Conservation (phyloP, 2,329 filamentous ascomycete genomes). For the Beauveria australis region DNA sequence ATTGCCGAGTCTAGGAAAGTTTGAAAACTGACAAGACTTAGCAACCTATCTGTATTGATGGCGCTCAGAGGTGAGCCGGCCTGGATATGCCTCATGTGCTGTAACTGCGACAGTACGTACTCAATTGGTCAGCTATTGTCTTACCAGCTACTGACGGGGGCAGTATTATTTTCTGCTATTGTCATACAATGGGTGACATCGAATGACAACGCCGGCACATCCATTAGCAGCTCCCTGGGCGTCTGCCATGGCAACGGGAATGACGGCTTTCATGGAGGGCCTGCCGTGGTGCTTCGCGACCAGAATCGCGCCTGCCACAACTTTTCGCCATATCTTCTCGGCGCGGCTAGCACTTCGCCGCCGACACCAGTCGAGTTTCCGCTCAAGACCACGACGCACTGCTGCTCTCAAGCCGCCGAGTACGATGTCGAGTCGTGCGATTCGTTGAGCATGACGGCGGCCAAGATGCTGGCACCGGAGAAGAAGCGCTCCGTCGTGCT, state of each 20-base stretch:
- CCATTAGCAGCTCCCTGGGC: constrained; percentile 15
- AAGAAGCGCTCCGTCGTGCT: background rate
- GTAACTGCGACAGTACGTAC: constrained; percentile 51
- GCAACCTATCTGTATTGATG: constrained; percentile 52
- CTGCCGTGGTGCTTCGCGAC: background rate
- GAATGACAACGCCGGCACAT: constrained; percentile 32
- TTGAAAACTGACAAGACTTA: constrained; percentile 18
- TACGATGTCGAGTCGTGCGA: constrained; percentile 11
- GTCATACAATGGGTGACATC: constrained; percentile 56
- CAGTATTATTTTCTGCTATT: constrained; percentile 52
- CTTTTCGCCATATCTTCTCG: background rate
- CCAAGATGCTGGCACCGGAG: background rate
- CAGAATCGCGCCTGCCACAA: background rate
- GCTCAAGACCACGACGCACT: constrained; percentile 17
- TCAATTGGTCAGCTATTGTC: background rate
- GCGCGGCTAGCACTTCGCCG: background rate
- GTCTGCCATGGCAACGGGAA: constrained; percentile 7
- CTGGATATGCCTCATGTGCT: constrained; percentile 59
- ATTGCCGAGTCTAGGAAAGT: background rate
- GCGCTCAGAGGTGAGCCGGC: constrained; percentile 52
- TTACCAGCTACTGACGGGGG: background rate
- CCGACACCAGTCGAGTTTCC: constrained; percentile 20
- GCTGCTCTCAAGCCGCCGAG: constrained; percentile 15
- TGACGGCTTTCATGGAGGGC: background rate
- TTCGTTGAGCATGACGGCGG: constrained; percentile 1